A percentile compares a stretch with the other conserved stretches of the same genome.
These are phyloP conservation scores for Rhodomyrtus psidioides DNA, from an alignment of 441 rosid species.

Conservation along the genomic window DNA sequence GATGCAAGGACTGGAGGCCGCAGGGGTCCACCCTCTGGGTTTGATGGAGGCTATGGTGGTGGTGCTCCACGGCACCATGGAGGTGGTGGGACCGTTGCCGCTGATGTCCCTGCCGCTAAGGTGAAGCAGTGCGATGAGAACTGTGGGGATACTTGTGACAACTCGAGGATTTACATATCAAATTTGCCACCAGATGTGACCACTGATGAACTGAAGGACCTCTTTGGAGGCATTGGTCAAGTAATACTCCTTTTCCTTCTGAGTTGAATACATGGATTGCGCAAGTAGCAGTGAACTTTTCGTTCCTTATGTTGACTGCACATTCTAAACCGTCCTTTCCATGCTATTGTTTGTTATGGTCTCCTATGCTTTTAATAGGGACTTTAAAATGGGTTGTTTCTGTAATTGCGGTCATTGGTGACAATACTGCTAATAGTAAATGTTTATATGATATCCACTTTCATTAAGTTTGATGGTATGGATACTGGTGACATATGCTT, in stretches of 20 bases:
- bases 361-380: neutral
- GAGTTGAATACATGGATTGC: neutral
- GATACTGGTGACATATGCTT: neutral
- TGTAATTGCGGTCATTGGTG: neutral
- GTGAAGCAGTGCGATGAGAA: conserved; percentile 83
- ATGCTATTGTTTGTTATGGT: neutral
- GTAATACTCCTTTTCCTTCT: conserved; percentile 36
- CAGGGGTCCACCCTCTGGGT: conserved; percentile 44
- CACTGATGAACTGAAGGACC: conserved; percentile 68
- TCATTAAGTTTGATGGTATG: neutral
- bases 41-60: conserved; percentile 31
- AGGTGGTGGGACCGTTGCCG: conserved; percentile 36
- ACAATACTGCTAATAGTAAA: neutral
- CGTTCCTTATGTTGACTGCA: neutral
- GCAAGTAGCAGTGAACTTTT: neutral
- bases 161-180: conserved; percentile 86
- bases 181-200: conserved; percentile 95
- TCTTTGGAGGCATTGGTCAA: conserved; percentile 97
- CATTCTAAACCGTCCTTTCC: neutral
- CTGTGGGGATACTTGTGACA: conserved; percentile 83
- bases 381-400: neutral
- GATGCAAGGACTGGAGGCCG: conserved; percentile 52
- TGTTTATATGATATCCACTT: neutral
- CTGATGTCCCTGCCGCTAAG: conserved; percentile 33
- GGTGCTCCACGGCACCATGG: conserved; percentile 13